Conservation (phyloP, 2,329 filamentous ascomycete species). For the Xylaria sp. region DNA sequence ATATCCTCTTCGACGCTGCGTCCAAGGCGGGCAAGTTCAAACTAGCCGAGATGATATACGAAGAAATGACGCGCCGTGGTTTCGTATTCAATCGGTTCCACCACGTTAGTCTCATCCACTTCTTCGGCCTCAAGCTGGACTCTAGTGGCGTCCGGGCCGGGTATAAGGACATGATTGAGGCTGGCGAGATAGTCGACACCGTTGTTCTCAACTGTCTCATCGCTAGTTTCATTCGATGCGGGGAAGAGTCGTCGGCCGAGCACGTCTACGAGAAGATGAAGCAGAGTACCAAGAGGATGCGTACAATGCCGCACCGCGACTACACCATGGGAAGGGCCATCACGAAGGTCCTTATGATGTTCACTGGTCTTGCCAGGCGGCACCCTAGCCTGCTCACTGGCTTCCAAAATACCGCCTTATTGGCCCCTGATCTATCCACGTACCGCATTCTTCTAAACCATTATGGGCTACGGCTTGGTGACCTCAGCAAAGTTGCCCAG, state of each 20-base stretch:
- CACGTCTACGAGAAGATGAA: constrained; percentile 85
- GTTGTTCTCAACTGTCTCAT: constrained; percentile 84
- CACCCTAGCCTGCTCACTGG: constrained; percentile 49
- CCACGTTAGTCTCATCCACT: constrained; percentile 76
- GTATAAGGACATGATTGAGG: constrained; percentile 77
- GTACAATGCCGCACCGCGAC: constrained; percentile 39
- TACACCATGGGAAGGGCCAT: constrained; percentile 46
- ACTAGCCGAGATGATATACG: constrained; percentile 77
- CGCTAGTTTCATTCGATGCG: constrained; percentile 66
- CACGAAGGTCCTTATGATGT: constrained; percentile 53
- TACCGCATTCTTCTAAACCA: constrained; percentile 76
- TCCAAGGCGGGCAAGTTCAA: constrained; percentile 78
- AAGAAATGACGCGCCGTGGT: constrained; percentile 69
- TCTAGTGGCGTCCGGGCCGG: constrained; percentile 67
- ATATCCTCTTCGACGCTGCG: constrained; percentile 84
- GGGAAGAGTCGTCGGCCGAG: constrained; percentile 71
- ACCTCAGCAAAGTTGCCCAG: constrained; percentile 64
- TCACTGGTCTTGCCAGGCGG: constrained; percentile 48
- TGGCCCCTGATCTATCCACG: constrained; percentile 71
- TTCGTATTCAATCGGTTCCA: constrained; percentile 72
- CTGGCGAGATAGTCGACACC: constrained; percentile 83
- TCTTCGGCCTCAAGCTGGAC: constrained; percentile 70
- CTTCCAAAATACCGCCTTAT: constrained; percentile 57
- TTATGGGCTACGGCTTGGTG: constrained; percentile 61
- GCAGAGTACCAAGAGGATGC: constrained; percentile 41